Evolutionary conservation across 2,329 filamentous ascomycete genomes (phyloP), one percentile per base, ranked within the genome.

Genomic region (Amylocarpus encephaloides): DNA sequence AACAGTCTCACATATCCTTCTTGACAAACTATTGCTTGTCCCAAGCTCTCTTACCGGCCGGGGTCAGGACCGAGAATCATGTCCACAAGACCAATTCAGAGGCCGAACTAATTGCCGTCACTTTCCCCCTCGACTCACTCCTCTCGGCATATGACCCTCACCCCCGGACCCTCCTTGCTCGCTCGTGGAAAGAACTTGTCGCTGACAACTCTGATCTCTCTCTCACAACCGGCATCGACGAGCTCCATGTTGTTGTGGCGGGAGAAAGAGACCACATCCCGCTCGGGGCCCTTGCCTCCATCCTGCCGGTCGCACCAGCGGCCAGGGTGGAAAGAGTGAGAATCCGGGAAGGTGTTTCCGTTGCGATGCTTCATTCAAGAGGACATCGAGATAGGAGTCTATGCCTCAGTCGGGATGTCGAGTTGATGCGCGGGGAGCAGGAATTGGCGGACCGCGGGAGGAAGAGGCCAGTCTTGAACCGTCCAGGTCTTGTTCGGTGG

Each of bases 221-320:
- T 29, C 3, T 46, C 43, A 5, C 22, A 43, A 6, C 43, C 43
- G 11, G 51, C 57, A 9, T 61, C 57, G 19, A 53, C 54, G 10
- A 62, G 45, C 19, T 55, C 30, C 34, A 54, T 46, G 34, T 46
- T 46, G 1, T 40, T 46, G 18, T 50, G 61, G 15, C 54, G 49
- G 6, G 52, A 35, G 32, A 57, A 55, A 7, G 53, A 29, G 3
- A 62, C 57, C 13, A 62, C 22, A 29, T 62, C 59, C 7, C 51
- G 38, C 10, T 59, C 53, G 1, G 57, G 54, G 1, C 45, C 41
- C 16, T 51, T 49, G 9, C 43, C 50, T 10, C 48, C 46, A 15
- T 13, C 61, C 54, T 49, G 63, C 63, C 3, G 59, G 64, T 50
- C 43, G 1, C 49, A 62, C 70, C 70, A 74, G 5, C 72, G 60